Base-by-base conservation (phyloP, 345 rosid species). In the Citrus unshiu region DNA sequence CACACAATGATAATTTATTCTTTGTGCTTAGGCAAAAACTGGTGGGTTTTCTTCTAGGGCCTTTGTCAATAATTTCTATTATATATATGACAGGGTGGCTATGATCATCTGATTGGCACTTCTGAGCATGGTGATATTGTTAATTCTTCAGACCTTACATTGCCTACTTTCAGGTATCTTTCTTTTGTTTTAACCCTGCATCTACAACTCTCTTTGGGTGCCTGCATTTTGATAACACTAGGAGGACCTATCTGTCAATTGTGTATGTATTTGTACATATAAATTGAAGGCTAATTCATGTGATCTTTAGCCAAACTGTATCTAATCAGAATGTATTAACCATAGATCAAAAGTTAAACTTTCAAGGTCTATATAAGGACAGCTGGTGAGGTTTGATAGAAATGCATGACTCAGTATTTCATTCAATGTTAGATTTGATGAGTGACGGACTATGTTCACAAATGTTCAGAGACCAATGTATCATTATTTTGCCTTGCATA, bases 51-150 rank as follows among this genome's bases (percentile, higher is more conserved):
- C 40, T 65, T 68, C 49, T n/a, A 18, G 60, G 72, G 64, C 72
- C 73, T 60, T 75, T 46, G 32, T 39, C n/a, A 24, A 25, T 79
- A 30, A 68, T 57, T 83, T 80, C 59, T 71, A 6, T 73, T 4
- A 51, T 83, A 64, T 84, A 30, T 27, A 81, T 75, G 71, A 54
- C 86, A 93, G 99, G 98, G 90, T 90, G 98, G 99, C 39, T 96
- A 94, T 79, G 98, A 94, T 86, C 84, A 90, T 84, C 78, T 87
- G 79, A 90, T 96, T 37, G 98, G 99, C 77, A 94, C 98, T 46
- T 96, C 99, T n/a, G 98, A 96, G 91, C 98, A 96, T 75, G 99
- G 99, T 61, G 76, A 78, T n/a, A 77, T 83, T 60, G 76, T 92
- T 72, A 89, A 83, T 59, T 84, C 98, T 79, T 91, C 97, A 25